Evolutionary conservation across 2,329 filamentous ascomycete species (phyloP).

Genomic region (Colletotrichum ledebouriae): DNA sequence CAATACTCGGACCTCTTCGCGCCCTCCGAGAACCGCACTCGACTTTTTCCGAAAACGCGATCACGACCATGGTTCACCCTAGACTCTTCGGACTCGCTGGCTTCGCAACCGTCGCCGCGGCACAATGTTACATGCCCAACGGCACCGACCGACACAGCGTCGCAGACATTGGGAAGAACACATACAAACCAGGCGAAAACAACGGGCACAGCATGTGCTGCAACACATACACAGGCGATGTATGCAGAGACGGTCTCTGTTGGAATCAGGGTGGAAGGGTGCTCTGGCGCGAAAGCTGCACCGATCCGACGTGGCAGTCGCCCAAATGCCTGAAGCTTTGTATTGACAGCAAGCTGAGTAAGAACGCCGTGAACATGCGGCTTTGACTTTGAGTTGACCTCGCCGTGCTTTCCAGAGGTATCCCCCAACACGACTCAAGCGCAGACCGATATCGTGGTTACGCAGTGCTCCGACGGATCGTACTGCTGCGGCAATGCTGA

Average conservation of each 20-base stretch:
- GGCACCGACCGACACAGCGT: constrained; percentile 10
- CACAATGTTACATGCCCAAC: constrained; percentile 33
- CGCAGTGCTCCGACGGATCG: constrained; percentile 14
- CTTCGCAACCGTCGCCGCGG: neutral
- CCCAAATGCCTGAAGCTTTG: constrained; percentile 45
- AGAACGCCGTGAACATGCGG: neutral
- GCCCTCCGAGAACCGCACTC: too few relatives aligned
- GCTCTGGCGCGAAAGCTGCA: constrained; percentile 45
- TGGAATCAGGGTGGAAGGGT: constrained; percentile 16
- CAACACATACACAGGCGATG: constrained; percentile 21
- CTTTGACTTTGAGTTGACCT: neutral
- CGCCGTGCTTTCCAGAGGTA: neutral
- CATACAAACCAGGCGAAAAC: constrained; percentile 26
- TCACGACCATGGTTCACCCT: neutral
- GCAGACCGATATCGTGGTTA: constrained; percentile 10
- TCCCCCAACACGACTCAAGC: neutral
- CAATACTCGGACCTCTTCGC: too few relatives aligned
- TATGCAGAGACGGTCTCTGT: constrained; percentile 29
- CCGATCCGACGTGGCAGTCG: constrained; percentile 45
- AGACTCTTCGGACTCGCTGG: neutral
- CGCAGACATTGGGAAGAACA: neutral
- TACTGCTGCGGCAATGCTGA: constrained; percentile 9
- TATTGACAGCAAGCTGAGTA: constrained; percentile 12
- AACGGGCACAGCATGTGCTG: constrained; percentile 33
- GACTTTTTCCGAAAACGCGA: too few relatives aligned